Conservation (phyloP, 805 yeast species). For the Ogataea pini region DNA sequence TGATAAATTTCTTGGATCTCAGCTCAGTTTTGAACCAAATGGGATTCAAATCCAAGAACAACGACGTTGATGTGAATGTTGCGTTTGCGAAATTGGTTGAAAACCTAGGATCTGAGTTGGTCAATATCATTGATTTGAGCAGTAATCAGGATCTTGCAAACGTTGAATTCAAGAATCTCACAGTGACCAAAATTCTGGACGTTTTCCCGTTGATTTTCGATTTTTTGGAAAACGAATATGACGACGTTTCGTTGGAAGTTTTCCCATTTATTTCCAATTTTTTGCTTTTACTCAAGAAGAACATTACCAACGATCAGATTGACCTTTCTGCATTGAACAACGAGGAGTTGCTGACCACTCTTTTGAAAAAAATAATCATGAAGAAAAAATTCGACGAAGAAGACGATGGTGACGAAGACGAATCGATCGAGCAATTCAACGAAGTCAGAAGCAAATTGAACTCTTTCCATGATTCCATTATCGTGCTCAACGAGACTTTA, state of each 20-base stretch:
- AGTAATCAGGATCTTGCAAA: constrained; percentile 38
- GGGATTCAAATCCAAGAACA: constrained; percentile 42
- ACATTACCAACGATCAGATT: constrained; percentile 37
- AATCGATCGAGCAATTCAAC: constrained; percentile 71
- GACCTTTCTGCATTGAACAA: constrained; percentile 34
- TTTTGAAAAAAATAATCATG: constrained; percentile 67
- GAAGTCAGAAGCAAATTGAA: constrained; percentile 77
- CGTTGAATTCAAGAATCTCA: constrained; percentile 38
- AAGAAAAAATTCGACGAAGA: constrained; percentile 81
- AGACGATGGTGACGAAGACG: constrained; percentile 61
- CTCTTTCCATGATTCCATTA: constrained; percentile 81
- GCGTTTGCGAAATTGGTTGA: constrained; percentile 77
- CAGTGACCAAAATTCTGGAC: constrained; percentile 51
- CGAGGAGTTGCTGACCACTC: constrained; percentile 55
- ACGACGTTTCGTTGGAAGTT: constrained; percentile 82
- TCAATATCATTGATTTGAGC: constrained; percentile 62
- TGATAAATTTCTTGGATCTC: constrained; percentile 68
- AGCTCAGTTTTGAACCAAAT: constrained; percentile 50
- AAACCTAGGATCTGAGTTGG: constrained; percentile 72
- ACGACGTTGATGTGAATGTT: constrained; percentile 61
- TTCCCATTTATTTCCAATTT: constrained; percentile 79
- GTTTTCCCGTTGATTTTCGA: constrained; percentile 72
- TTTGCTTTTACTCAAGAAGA: constrained; percentile 66
- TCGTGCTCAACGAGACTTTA: constrained; percentile 41
- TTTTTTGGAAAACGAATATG: constrained; percentile 79